Conservation (phyloP, 257 asterid genomes). For the Rhazya stricta region DNA sequence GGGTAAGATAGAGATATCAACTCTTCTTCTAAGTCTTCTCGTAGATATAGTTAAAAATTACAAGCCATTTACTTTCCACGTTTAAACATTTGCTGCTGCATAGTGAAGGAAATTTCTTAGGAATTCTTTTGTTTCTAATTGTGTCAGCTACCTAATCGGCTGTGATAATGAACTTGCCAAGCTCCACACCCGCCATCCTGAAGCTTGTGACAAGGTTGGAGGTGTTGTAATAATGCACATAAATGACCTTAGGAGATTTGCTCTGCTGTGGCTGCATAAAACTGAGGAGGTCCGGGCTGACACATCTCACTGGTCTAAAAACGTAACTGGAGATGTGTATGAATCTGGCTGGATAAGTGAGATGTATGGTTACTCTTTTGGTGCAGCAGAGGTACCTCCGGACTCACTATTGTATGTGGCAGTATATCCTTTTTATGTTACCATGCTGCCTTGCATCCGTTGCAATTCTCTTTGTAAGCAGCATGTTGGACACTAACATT, state of each 20-base stretch:
- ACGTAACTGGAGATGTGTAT: conserved; percentile 83
- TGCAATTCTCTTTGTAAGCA: not conserved
- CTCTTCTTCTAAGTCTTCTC: conserved; percentile 3
- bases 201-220: conserved; percentile 88
- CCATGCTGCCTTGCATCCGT: not conserved
- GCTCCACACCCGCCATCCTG: conserved; percentile 84
- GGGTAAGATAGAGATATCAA: conserved; percentile 47
- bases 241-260: conserved; percentile 67
- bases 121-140: conserved; percentile 3
- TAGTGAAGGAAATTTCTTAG: not conserved
- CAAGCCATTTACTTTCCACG: not conserved
- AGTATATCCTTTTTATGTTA: not conserved
- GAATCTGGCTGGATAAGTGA: conserved; percentile 99
- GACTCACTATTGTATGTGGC: not conserved
- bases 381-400: conserved; percentile 86
- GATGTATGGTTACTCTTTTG: conserved; percentile 99
- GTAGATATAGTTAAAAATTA: not conserved
- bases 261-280: conserved; percentile 86
- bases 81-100: not conserved
- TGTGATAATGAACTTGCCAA: conserved; percentile 91
- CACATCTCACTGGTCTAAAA: conserved; percentile 75
- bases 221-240: conserved; percentile 92
- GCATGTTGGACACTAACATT: not conserved
- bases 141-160: conserved; percentile 79
- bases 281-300: conserved; percentile 95